Evolutionary conservation across 495 filamentous ascomycete genomes (phyloP).

Genomic region (Lindgomyces ingoldianus): DNA sequence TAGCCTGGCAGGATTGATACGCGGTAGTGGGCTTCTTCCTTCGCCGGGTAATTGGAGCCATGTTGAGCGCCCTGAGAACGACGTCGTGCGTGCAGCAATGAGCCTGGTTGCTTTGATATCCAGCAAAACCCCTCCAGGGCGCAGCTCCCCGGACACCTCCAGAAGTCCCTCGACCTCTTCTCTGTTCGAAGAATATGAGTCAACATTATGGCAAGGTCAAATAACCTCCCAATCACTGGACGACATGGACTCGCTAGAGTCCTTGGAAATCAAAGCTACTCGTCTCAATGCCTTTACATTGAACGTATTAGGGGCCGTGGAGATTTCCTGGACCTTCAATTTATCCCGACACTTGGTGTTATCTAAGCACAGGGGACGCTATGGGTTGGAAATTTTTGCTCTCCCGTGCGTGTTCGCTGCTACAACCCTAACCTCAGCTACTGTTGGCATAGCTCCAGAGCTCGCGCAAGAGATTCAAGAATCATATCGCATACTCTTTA

Average conservation of each 20-base stretch:
- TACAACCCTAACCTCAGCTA: conserved; percentile 8
- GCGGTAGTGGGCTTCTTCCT: conserved; percentile 8
- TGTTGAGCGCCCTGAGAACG: neutral
- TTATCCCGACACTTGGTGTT: conserved; percentile 26
- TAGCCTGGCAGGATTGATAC: conserved; percentile 5
- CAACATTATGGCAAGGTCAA: neutral
- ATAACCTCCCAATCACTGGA: neutral
- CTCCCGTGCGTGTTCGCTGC: conserved; percentile 23
- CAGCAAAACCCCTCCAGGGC: neutral
- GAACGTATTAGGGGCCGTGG: conserved; percentile 8
- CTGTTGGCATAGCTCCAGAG: conserved; percentile 19
- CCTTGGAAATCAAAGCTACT: conserved; percentile 19
- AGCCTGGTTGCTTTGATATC: conserved; percentile 9
- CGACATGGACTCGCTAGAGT: conserved; percentile 14
- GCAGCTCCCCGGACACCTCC: neutral
- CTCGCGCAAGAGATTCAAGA: conserved; percentile 24
- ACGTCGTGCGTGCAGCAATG: conserved; percentile 10
- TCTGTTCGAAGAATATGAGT: neutral
- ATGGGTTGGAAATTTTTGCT: conserved; percentile 15
- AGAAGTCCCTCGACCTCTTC: neutral
- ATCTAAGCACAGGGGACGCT: conserved; percentile 10
- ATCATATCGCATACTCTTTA: conserved; percentile 27
- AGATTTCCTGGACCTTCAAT: conserved; percentile 18
- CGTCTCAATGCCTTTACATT: conserved; percentile 20
- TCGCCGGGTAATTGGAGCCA: neutral